Evolutionary conservation across 1,284 basidiomycete genomes (phyloP).

Genomic region (Austroboletus niveus): DNA sequence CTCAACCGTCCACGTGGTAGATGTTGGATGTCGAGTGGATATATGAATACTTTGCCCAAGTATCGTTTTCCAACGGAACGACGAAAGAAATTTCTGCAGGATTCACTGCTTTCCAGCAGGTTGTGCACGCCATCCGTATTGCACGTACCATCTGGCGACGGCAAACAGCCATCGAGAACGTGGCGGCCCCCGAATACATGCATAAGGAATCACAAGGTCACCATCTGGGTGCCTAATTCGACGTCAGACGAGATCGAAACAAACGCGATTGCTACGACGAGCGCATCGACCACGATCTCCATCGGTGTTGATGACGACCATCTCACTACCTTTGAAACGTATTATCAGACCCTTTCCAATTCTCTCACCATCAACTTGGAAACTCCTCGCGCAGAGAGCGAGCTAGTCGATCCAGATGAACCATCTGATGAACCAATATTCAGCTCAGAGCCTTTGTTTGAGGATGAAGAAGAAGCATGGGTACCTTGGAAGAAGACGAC

Average conservation of each 20-base stretch:
- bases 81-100: slow-evolving; percentile 14
- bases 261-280: slow-evolving; percentile 4
- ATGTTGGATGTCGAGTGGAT: slow-evolving; percentile 4
- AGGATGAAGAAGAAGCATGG: slow-evolving; percentile 19
- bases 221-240: slow-evolving; percentile 6
- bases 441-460: not conserved
- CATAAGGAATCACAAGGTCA: not conserved
- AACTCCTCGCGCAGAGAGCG: not conserved
- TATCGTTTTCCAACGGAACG: slow-evolving; percentile 15
- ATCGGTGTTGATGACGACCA: slow-evolving; percentile 1
- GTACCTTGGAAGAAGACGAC: slow-evolving; percentile 14
- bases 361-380: not conserved
- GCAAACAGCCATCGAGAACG: not conserved
- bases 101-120: slow-evolving; percentile 14
- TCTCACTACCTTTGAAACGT: slow-evolving; percentile 6
- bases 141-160: not conserved
- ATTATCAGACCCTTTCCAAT: slow-evolving; percentile 10
- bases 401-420: slow-evolving; percentile 2
- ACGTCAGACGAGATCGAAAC: slow-evolving; percentile 5
- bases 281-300: slow-evolving; percentile 1
- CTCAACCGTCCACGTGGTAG: not conserved
- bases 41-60: slow-evolving; percentile 20
- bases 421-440: not conserved
- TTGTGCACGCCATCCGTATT: not conserved
- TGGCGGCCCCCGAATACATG: not conserved